Base-by-base conservation (phyloP, 1,284 basidiomycete genomes). In the Tausonia pullulans region DNA sequence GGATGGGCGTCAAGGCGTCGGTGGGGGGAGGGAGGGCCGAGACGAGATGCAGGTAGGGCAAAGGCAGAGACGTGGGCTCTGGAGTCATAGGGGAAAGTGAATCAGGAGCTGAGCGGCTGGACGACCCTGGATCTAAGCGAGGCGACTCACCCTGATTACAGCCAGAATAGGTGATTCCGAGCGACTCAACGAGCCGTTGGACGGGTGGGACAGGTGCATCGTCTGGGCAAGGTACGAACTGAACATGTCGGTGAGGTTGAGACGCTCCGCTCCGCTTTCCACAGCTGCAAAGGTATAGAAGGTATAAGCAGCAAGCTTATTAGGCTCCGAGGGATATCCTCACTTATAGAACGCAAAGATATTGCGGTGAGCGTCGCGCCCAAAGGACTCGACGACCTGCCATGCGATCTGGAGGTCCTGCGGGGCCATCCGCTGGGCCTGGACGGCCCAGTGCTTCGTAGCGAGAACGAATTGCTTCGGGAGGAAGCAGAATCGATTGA, bases 241-340 rank as follows among this genome's bases (percentile, higher is more conserved):
- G 64, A 10, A 65, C 48, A 41, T 65, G 64, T n/a, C 64, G 45
- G 46, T 65, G 64, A 13, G 64, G 60, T 43, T 65, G 64, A 39
- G 53, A 57, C 3, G 53, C 64, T 11, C 54, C 64, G 7, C 60
- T 61, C 2, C 60, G 48, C 27, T 58, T 46, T 0, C 64, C 64
- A n/a, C 55, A 56, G 56, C 63, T 64, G 6, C 54, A 14, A 4
- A 14, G 43, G 44, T 7, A 63, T 7, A 13, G 40, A 59, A 59
- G 48, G 3, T 14, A 16, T 39, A 5, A 41, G 45, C 9, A 5
- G n/a, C 7, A 16, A 11, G 16, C 27, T 27, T 1, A 27, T 27
- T 5, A n/a, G 52, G 27, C 5, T n/a, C 40, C 6, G 45, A 59
- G n/a, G 13, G 14, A 41, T 8, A 9, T 9, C 43, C 63, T 51